Evolutionary conservation across 305 asterid species (phyloP).

Genomic region (Fraxinus platypoda): DNA sequence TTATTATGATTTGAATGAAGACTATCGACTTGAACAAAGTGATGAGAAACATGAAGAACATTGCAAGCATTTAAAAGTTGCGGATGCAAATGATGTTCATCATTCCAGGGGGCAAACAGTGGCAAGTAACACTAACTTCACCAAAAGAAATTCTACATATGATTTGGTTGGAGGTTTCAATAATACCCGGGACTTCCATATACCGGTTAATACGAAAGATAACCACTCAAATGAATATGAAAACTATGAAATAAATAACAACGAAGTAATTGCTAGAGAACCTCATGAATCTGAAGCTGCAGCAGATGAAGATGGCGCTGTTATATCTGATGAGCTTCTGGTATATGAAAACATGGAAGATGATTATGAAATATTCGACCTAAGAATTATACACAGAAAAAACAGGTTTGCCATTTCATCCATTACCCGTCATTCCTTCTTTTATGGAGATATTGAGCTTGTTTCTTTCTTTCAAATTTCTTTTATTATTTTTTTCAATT

Average conservation of each 20-base stretch:
- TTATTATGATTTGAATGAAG: constrained; percentile 40
- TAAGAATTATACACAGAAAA: constrained; percentile 82
- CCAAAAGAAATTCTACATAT: constrained; percentile 20
- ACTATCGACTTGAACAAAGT: constrained; percentile 34
- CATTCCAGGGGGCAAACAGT: constrained; percentile 18
- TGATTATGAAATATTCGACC: constrained; percentile 68
- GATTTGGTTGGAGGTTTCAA: constrained; percentile 36
- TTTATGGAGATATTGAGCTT: constrained; percentile 26
- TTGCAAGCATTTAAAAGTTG: constrained; percentile 22
- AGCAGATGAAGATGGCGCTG: constrained; percentile 45
- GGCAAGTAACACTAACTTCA: constrained; percentile 21
- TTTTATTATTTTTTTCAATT: constrained; percentile 24
- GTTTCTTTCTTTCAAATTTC: not conserved
- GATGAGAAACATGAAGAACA: constrained; percentile 21
- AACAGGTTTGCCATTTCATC: constrained; percentile 59
- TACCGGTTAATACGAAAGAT: constrained; percentile 26
- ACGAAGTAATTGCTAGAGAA: constrained; percentile 31
- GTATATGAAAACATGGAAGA: constrained; percentile 52
- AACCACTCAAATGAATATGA: constrained; percentile 21
- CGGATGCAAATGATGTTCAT: constrained; percentile 22
- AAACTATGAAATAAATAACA: constrained; percentile 23
- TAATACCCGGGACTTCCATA: constrained; percentile 28
- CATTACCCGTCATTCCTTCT: constrained; percentile 12
- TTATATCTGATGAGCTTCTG: constrained; percentile 49
- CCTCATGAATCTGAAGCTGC: constrained; percentile 34